phyloP scores from a whole-genome alignment of 2,329 filamentous ascomycete genomes.

The Aureobasidium leucospermi region DNA sequence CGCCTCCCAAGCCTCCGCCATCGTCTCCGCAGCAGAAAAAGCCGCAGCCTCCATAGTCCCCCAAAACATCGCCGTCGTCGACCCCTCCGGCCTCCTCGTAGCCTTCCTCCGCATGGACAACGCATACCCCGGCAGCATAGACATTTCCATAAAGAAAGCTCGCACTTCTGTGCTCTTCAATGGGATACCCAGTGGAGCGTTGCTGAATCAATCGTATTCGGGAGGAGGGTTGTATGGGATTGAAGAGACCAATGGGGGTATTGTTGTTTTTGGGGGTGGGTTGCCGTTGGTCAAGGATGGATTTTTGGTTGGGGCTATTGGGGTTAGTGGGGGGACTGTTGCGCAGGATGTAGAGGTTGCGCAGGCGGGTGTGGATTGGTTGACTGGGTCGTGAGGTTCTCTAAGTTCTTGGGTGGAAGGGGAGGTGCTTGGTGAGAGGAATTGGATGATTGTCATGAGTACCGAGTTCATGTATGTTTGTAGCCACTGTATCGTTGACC shows the following conservation, averaged over 20 bases:
- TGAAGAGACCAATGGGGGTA: slow-evolving; percentile 22
- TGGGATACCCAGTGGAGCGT: slow-evolving; percentile 20
- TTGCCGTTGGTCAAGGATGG: slow-evolving; percentile 21
- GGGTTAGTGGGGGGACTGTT: slow-evolving; percentile 24
- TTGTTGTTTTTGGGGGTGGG: slow-evolving; percentile 24
- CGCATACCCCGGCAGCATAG: slow-evolving; percentile 22
- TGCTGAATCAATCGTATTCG: slow-evolving; percentile 16
- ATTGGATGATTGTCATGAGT: no score
- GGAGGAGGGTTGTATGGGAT: slow-evolving; percentile 15
- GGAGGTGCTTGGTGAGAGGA: no score
- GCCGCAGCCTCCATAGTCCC: slow-evolving; percentile 17
- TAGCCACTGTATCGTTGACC: no score
- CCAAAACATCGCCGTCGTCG: slow-evolving; percentile 23
- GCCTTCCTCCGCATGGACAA: slow-evolving; percentile 27
- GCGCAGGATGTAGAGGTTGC: slow-evolving; percentile 22
- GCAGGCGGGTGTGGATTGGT: slow-evolving; percentile 13
- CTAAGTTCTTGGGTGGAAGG: no score
- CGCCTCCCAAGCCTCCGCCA: slow-evolving; percentile 19
- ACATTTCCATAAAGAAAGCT: slow-evolving; percentile 26
- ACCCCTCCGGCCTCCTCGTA: slow-evolving; percentile 23
- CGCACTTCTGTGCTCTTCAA: slow-evolving; percentile 24
- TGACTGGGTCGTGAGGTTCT: neutral
- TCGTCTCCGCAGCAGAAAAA: slow-evolving; percentile 21
- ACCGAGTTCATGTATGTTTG: no score
- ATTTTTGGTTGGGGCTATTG: slow-evolving; percentile 24